A percentile compares a stretch with the other conserved stretches of the same genome.
Conservation (phyloP, 1,284 basidiomycete species). For the Golubevia pallescens region DNA sequence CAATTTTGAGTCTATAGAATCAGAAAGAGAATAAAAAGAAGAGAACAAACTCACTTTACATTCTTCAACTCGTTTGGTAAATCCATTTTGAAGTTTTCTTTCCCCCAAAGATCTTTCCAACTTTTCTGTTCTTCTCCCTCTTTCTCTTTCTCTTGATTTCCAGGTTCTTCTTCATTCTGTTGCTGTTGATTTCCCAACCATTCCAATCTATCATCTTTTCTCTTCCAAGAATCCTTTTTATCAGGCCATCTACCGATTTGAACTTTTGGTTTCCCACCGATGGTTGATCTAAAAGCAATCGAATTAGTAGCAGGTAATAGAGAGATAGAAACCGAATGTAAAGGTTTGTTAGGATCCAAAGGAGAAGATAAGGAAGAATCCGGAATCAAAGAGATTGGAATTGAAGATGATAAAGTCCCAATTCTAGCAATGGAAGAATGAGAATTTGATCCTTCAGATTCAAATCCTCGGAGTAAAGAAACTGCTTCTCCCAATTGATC, state of each 20-base stretch:
- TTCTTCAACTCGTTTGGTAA: slow-evolving; percentile 24
- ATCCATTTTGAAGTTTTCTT: slow-evolving; percentile 37
- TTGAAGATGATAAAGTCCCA: slow-evolving; percentile 29
- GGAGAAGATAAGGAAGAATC: slow-evolving; percentile 18
- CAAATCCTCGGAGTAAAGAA: slow-evolving; percentile 18
- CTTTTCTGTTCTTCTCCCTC: slow-evolving; percentile 16
- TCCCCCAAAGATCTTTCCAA: slow-evolving; percentile 49
- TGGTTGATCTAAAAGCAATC: slow-evolving; percentile 37
- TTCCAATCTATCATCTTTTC: slow-evolving; percentile 25
- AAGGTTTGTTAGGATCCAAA: neutral
- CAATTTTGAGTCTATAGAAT: too few relatives aligned
- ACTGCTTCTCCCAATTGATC: slow-evolving; percentile 31
- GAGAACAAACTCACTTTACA: slow-evolving; percentile 5
- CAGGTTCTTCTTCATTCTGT: too few relatives aligned
- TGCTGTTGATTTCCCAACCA: too few relatives aligned
- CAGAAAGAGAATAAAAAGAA: too few relatives aligned
- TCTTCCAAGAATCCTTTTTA: slow-evolving; percentile 39
- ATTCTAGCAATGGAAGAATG: slow-evolving; percentile 22
- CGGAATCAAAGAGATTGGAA: slow-evolving; percentile 34
- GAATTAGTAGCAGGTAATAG: slow-evolving; percentile 29
- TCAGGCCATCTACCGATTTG: slow-evolving; percentile 43
- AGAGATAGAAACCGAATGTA: slow-evolving; percentile 37
- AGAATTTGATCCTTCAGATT: too few relatives aligned
- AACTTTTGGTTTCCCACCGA: slow-evolving; percentile 32
- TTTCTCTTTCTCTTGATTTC: slow-evolving; percentile 12